These are phyloP conservation scores for Pichia norvegensis DNA, from an alignment of 1,139 yeast species.

Conservation along the genomic window DNA sequence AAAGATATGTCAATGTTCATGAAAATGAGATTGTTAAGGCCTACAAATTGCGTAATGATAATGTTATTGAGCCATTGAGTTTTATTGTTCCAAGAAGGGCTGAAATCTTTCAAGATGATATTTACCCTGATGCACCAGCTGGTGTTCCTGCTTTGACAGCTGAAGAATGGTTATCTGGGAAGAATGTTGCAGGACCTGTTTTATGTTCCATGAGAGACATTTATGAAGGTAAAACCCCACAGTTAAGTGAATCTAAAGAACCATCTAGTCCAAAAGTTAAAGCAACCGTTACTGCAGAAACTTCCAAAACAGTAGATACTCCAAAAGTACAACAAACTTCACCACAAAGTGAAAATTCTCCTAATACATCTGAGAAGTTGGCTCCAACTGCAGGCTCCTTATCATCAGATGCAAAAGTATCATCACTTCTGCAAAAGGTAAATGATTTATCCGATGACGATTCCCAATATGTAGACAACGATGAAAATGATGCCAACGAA, in stretches of 20 bases:
- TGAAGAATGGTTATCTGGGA: conserved; percentile 72
- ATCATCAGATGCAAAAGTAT: conserved; percentile 30
- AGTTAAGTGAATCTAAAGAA: conserved; percentile 18
- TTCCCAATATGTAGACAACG: conserved; percentile 38
- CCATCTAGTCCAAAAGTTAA: conserved; percentile 11
- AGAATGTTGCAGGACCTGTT: conserved; percentile 74
- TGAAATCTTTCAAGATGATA: conserved; percentile 86
- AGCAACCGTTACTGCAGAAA: conserved; percentile 4
- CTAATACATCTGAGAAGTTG: neutral
- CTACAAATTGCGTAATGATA: conserved; percentile 80
- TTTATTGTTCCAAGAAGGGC: conserved; percentile 90
- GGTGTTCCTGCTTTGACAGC: conserved; percentile 70
- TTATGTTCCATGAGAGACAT: conserved; percentile 67
- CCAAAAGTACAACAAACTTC: neutral
- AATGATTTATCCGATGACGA: conserved; percentile 29
- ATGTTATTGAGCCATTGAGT: conserved; percentile 77
- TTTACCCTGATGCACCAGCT: conserved; percentile 87
- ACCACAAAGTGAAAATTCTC: neutral
- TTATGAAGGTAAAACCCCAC: conserved; percentile 59
- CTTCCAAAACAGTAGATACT: neutral
- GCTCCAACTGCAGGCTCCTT: neutral
- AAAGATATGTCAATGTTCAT: conserved; percentile 64
- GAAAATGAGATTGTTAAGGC: conserved; percentile 79
- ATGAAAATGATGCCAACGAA: conserved; percentile 14
- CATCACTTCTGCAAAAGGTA: conserved; percentile 40